phyloP scores from a whole-genome alignment of 225 moss, liverwort and hornwort species.

The Asterella californica region DNA sequence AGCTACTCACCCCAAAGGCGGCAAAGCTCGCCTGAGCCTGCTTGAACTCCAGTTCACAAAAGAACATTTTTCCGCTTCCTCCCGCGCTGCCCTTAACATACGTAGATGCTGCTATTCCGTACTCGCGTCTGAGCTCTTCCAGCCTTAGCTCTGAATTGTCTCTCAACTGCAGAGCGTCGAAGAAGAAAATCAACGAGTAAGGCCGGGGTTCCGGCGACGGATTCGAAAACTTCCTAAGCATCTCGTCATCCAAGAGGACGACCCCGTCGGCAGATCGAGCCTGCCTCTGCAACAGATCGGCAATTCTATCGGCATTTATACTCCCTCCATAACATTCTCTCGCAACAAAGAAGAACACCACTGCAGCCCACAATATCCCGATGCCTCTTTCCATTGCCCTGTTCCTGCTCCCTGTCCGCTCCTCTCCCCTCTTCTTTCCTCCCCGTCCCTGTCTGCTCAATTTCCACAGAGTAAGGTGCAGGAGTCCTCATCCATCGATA shows the following conservation, averaged over 20 bases:
- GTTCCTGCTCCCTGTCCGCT: not conserved
- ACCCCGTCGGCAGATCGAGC: constrained; percentile 72
- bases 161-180: constrained; percentile 79
- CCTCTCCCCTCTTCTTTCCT: not conserved
- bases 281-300: constrained; percentile 65
- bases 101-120: constrained; percentile 62
- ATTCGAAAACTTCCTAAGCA: constrained; percentile 61
- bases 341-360: not conserved
- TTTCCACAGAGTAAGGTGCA: too few species aligned
- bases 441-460: too few species aligned
- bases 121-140: constrained; percentile 75
- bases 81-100: constrained; percentile 57
- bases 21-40: constrained; percentile 70
- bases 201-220: constrained; percentile 57
- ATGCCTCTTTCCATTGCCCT: not conserved
- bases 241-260: constrained; percentile 72
- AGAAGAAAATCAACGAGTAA: constrained; percentile 80
- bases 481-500: too few species aligned
- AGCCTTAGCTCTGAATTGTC: constrained; percentile 73
- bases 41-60: constrained; percentile 85
- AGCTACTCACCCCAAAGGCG: constrained; percentile 68
- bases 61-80: constrained; percentile 63
- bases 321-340: constrained; percentile 28
- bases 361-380: not conserved
- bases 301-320: constrained; percentile 63